Conservation (phyloP, 192 early-diverging fungal species). For the Coemansia sp. region DNA sequence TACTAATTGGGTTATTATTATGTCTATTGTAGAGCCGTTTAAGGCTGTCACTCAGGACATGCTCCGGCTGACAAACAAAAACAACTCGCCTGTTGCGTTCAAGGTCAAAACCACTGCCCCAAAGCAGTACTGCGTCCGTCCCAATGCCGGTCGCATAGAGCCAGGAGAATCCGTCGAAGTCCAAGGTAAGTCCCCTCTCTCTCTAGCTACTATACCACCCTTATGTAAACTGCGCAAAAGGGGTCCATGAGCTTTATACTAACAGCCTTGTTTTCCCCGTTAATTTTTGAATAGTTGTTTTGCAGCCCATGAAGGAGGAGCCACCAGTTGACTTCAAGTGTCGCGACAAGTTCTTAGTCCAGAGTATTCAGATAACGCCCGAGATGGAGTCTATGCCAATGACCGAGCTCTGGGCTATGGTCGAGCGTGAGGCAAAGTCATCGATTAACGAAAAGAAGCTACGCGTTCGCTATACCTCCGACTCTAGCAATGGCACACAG, state of each 20-base stretch:
- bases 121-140: slow-evolving; percentile 94
- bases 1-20: background rate
- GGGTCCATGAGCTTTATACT: background rate
- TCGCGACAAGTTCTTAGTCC: slow-evolving; percentile 97
- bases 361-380: slow-evolving; percentile 76
- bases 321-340: slow-evolving; percentile 77
- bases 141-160: slow-evolving; percentile 84
- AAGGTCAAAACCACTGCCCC: slow-evolving; percentile 99
- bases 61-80: slow-evolving; percentile 66
- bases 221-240: background rate
- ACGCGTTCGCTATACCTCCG: slow-evolving; percentile 62
- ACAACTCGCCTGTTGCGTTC: slow-evolving; percentile 79
- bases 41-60: slow-evolving; percentile 61
- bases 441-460: slow-evolving; percentile 72
- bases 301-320: slow-evolving; percentile 89
- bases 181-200: slow-evolving; percentile 60
- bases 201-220: background rate
- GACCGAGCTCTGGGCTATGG: slow-evolving; percentile 71
- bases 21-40: slow-evolving; percentile 62
- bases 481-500: slow-evolving; percentile 22
- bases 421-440: slow-evolving; percentile 65
- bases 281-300: slow-evolving; percentile 61
- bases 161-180: slow-evolving; percentile 71
- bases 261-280: background rate
- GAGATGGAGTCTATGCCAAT: slow-evolving; percentile 67